Percentiles rank a stretch among this genome's conserved stretches.
Evolutionary conservation across 331 rosid genomes (phyloP).

Genomic region (Ulmus americana): DNA sequence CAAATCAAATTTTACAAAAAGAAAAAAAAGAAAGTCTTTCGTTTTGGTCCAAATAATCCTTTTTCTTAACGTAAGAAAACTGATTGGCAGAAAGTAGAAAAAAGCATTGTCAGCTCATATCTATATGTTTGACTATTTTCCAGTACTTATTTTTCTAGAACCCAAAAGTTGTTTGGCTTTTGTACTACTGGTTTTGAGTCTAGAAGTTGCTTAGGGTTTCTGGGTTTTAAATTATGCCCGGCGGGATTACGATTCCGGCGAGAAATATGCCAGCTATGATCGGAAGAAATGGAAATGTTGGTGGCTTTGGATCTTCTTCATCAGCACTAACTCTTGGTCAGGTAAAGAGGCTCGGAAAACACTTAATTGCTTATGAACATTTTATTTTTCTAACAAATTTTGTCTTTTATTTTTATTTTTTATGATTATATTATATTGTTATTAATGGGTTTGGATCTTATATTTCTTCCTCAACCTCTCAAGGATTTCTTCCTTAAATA

Average conservation of each 20-base stretch:
- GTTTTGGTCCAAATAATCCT: slow-evolving; percentile 2
- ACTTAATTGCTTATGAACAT: not conserved
- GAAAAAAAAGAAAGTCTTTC: not conserved
- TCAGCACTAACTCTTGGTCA: slow-evolving; percentile 50
- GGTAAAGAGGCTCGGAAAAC: slow-evolving; percentile 39
- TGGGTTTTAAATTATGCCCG: slow-evolving; percentile 50
- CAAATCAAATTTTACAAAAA: slow-evolving; percentile 26
- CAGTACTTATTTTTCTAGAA: no score
- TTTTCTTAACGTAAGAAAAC: slow-evolving; percentile 19
- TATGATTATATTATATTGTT: not conserved
- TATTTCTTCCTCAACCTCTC: not conserved
- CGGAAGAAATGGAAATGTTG: slow-evolving; percentile 44
- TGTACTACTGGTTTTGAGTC: not conserved
- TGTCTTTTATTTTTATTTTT: not conserved
- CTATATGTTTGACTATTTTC: not conserved
- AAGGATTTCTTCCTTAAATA: not conserved
- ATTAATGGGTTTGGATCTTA: slow-evolving; percentile 2
- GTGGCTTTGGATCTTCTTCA: slow-evolving; percentile 50
- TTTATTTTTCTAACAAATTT: not conserved
- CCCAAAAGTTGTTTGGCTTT: not conserved
- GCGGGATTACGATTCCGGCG: slow-evolving; percentile 61
- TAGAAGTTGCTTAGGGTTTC: slow-evolving; percentile 18
- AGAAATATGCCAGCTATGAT: slow-evolving; percentile 58
- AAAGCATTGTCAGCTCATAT: slow-evolving; percentile 14
- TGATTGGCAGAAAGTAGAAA: not conserved